phyloP scores from a whole-genome alignment of 2,329 filamentous ascomycete genomes.

The Harringtonia aguacate region DNA sequence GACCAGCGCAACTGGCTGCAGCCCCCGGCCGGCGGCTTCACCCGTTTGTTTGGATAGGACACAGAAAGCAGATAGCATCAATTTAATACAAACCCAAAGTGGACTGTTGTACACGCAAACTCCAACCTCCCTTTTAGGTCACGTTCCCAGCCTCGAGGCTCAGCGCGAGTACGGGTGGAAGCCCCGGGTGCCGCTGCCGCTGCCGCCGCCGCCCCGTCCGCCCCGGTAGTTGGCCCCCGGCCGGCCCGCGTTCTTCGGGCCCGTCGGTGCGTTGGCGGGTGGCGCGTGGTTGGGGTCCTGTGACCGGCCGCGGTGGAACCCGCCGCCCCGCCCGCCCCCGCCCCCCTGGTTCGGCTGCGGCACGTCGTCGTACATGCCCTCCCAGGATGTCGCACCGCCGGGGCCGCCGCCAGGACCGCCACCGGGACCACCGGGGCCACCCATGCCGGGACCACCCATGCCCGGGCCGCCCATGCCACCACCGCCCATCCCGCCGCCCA shows the following conservation, averaged over 20 bases:
- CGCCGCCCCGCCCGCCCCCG: slow-evolving; percentile 26
- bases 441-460: no score
- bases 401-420: slow-evolving; percentile 21
- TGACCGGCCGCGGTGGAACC: slow-evolving; percentile 16
- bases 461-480: slow-evolving; percentile 12
- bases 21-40: slow-evolving; percentile 71
- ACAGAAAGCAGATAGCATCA: not conserved
- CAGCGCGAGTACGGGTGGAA: slow-evolving; percentile 62
- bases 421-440: no score
- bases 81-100: no score
- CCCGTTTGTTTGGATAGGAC: slow-evolving; percentile 41
- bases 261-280: slow-evolving; percentile 80
- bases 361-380: slow-evolving; percentile 96
- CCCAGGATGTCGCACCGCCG: slow-evolving; percentile 74
- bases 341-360: slow-evolving; percentile 55
- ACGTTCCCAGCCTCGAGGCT: not conserved
- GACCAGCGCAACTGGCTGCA: slow-evolving; percentile 91
- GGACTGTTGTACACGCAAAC: not conserved
- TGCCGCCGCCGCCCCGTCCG: slow-evolving; percentile 49
- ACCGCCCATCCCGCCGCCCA: slow-evolving; percentile 12
- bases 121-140: not conserved
- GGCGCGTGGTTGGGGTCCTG: slow-evolving; percentile 45
- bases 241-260: slow-evolving; percentile 88
- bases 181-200: slow-evolving; percentile 42
- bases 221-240: slow-evolving; percentile 91